These are phyloP conservation scores for Aureobasidium sp. DNA, from an alignment of 2,329 filamentous ascomycete genomes.

Conservation along the genomic window DNA sequence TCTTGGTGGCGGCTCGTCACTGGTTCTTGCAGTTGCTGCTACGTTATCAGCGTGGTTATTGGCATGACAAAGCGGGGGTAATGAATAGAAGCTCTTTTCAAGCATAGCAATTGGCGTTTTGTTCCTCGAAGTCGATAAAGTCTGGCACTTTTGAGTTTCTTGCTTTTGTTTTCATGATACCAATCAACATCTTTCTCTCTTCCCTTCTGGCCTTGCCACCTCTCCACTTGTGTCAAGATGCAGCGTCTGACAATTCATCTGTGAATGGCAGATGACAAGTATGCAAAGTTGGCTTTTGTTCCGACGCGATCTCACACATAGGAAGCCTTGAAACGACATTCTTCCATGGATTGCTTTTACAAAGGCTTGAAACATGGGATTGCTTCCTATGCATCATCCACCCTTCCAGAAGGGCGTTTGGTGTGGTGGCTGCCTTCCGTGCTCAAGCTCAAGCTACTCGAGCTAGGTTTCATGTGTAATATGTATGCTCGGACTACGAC, in stretches of 20 bases:
- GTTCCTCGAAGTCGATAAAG: neutral
- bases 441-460: neutral
- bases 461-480: neutral
- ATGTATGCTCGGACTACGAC: neutral
- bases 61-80: neutral
- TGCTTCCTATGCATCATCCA: neutral
- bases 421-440: neutral
- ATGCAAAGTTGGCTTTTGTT: no score
- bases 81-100: neutral
- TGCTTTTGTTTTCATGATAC: neutral
- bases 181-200: neutral
- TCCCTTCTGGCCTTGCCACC: neutral
- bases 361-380: neutral
- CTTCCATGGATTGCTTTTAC: neutral
- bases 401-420: neutral
- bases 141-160: neutral
- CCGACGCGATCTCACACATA: no score
- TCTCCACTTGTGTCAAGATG: no score
- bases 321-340: neutral
- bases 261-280: no score
- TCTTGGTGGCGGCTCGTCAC: neutral
- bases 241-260: no score
- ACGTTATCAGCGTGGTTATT: neutral
- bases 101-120: slow-evolving; percentile 5
- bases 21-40: neutral